A percentile compares a stretch with the other conserved stretches of the same genome.
Conservation (phyloP, 768 basidiomycete genomes). For the Macrolepiota dolichaula region DNA sequence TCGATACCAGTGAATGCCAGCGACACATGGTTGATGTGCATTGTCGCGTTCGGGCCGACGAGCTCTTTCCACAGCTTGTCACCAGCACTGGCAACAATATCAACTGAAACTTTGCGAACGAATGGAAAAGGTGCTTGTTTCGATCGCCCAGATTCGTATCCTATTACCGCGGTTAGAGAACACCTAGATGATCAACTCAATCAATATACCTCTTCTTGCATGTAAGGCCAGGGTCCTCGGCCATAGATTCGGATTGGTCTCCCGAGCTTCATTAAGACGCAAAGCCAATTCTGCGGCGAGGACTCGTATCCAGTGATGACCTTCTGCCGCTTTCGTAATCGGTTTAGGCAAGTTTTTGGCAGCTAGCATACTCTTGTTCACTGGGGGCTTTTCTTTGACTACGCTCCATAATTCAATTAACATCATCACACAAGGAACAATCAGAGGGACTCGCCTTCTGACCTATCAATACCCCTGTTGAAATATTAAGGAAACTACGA, state of each 20-base stretch:
- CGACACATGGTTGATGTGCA: constrained; percentile 71
- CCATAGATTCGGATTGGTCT: constrained; percentile 74
- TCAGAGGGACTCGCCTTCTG: constrained; percentile 58
- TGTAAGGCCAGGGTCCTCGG: constrained; percentile 88
- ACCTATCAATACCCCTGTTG: constrained; percentile 77
- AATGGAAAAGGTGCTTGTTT: constrained; percentile 90
- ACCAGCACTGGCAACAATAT: constrained; percentile 71
- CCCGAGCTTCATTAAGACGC: constrained; percentile 78
- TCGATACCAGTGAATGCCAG: constrained; percentile 81
- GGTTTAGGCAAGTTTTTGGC: constrained; percentile 90
- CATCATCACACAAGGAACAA: neutral
- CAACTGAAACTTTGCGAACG: constrained; percentile 66
- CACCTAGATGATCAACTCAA: neutral
- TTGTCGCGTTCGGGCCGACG: constrained; percentile 47
- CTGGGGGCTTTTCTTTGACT: constrained; percentile 82
- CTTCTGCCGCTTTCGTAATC: constrained; percentile 70
- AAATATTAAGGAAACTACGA: neutral
- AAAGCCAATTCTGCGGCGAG: constrained; percentile 88
- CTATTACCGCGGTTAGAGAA: constrained; percentile 5
- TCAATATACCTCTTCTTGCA: constrained; percentile 59
- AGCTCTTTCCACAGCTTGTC: constrained; percentile 87
- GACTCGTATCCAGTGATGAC: constrained; percentile 88
- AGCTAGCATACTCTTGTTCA: constrained; percentile 92
- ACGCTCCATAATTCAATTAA: constrained; percentile 9
- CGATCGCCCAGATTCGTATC: constrained; percentile 40